Evolutionary conservation across 495 filamentous ascomycete species (phyloP).

Genomic region (Geoglossum glabrum): DNA sequence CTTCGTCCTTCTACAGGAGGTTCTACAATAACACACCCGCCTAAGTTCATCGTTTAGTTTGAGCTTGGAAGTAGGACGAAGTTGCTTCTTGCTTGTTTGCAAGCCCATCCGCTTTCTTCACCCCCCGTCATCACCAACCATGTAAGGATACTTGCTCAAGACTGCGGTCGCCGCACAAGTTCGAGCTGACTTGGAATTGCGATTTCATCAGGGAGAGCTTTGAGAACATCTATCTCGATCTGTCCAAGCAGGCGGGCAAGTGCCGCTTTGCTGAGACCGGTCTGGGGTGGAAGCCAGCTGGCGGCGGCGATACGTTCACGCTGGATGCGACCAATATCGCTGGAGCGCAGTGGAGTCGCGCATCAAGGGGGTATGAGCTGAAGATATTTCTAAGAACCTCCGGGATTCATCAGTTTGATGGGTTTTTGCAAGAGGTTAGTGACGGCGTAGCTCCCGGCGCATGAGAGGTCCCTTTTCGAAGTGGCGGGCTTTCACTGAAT

Average conservation of each 20-base stretch:
- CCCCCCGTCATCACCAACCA: neutral
- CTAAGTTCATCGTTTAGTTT: too few relatives aligned
- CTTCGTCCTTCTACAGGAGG: too few relatives aligned
- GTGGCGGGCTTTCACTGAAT: neutral
- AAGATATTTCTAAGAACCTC: constrained; percentile 69
- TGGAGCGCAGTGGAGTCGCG: constrained; percentile 85
- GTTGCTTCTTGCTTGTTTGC: too few relatives aligned
- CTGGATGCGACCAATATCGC: constrained; percentile 64
- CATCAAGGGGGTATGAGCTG: constrained; percentile 77
- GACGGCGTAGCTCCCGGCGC: neutral
- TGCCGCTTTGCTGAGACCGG: constrained; percentile 86
- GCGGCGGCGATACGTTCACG: constrained; percentile 78
- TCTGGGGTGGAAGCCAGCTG: constrained; percentile 79
- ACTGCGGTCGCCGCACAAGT: neutral
- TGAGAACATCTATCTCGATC: constrained; percentile 84
- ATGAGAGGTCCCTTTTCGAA: neutral
- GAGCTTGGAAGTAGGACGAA: too few relatives aligned
- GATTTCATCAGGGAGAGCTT: constrained; percentile 57
- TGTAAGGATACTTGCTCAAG: neutral
- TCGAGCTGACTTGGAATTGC: neutral
- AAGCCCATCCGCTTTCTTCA: too few relatives aligned
- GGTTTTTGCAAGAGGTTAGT: constrained; percentile 73
- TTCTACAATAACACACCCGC: too few relatives aligned
- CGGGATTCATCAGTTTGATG: constrained; percentile 82
- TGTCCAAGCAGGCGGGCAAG: constrained; percentile 75